phyloP scores from a whole-genome alignment of 176 grass and related monocot species.

The Oryza glaberrima region DNA sequence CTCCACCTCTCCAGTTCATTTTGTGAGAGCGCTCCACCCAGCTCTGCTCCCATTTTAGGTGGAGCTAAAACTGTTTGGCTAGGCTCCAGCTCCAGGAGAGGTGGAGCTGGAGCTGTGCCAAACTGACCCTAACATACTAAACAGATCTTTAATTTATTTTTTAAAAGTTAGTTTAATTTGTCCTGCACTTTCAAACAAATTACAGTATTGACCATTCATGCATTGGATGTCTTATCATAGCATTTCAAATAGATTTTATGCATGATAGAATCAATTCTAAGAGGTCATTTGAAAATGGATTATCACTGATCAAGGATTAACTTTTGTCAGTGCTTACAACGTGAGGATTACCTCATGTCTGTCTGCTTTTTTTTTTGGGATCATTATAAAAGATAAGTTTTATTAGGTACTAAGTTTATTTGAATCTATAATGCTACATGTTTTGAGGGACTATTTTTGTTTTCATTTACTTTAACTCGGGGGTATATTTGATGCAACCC shows the following conservation, averaged over 20 bases:
- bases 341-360: not conserved
- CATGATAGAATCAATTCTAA: not conserved
- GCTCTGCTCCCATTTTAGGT: too few relatives aligned
- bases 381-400: not conserved
- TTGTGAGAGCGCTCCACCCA: too few relatives aligned
- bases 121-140: not conserved
- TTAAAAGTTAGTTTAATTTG: not conserved
- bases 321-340: not conserved
- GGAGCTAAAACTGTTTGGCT: too few relatives aligned
- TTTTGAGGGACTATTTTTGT: conserved; percentile 9
- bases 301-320: not conserved
- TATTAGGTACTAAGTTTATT: not conserved
- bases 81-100: too few relatives aligned
- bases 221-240: not conserved
- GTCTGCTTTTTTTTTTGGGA: not conserved
- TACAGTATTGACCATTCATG: not conserved
- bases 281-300: not conserved
- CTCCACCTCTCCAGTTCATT: too few relatives aligned
- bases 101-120: too few relatives aligned
- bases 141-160: not conserved
- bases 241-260: not conserved
- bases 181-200: not conserved
- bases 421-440: not conserved
- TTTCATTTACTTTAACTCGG: conserved; percentile 1
- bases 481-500: not conserved